Conservation (phyloP, 2,329 filamentous ascomycete species). For the Alternaria sp. region DNA sequence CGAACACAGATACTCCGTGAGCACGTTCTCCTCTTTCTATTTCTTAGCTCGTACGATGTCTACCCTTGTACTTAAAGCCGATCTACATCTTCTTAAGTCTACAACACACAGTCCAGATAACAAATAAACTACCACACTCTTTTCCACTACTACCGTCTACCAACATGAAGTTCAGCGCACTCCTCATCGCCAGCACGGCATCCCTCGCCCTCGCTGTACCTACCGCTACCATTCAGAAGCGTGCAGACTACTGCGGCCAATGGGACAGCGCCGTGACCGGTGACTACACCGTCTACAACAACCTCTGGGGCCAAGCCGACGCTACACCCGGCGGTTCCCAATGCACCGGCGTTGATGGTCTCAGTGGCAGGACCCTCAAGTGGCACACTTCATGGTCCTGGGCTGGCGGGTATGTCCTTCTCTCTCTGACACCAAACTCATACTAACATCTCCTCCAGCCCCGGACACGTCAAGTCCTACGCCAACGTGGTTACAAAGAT, state of each 20-base stretch:
- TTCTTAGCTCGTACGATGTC: constrained; percentile 1
- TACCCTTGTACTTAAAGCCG: constrained; percentile 18
- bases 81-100: neutral
- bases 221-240: constrained; percentile 34
- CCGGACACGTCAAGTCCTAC: constrained; percentile 52
- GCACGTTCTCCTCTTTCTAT: constrained; percentile 14
- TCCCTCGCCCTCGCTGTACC: constrained; percentile 38
- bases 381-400: constrained; percentile 56
- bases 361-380: constrained; percentile 46
- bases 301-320: constrained; percentile 53
- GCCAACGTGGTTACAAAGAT: constrained; percentile 51
- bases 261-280: constrained; percentile 38
- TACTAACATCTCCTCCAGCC: constrained; percentile 18
- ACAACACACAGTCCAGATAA: neutral
- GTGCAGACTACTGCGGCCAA: constrained; percentile 43
- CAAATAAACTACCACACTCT: neutral
- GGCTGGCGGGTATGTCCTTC: constrained; percentile 46
- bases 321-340: constrained; percentile 55
- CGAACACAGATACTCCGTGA: constrained; percentile 9
- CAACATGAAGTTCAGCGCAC: constrained; percentile 40
- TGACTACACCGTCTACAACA: constrained; percentile 46
- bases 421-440: neutral
- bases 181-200: constrained; percentile 35
- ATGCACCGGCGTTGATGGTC: constrained; percentile 53
- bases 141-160: neutral